Percentiles rank a stretch among this genome's conserved stretches.
Conservation (phyloP, 306 rosid genomes). For the Gastrolobium villosum region DNA sequence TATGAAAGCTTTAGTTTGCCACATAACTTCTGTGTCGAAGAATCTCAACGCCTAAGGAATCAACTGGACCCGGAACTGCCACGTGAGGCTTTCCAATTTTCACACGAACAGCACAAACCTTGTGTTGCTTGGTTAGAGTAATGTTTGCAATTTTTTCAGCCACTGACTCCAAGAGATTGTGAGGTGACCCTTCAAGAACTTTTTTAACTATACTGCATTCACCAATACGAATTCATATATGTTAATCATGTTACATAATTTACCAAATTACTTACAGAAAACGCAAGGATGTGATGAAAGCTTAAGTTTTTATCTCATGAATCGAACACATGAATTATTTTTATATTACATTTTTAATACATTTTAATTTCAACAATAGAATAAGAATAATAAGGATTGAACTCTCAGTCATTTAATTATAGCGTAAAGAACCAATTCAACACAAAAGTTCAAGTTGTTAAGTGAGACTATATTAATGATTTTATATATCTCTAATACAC, state of each 20-base stretch:
- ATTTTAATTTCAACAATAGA: too few species aligned
- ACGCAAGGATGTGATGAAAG: neutral
- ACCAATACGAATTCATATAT: slow-evolving; percentile 25
- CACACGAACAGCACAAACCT: slow-evolving; percentile 81
- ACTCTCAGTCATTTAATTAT: too few species aligned
- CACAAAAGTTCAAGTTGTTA: too few species aligned
- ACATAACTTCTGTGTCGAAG: slow-evolving; percentile 56
- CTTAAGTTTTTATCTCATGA: too few species aligned
- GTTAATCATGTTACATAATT: neutral
- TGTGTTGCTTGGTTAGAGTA: slow-evolving; percentile 54
- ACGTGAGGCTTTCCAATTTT: slow-evolving; percentile 91
- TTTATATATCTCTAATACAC: too few species aligned
- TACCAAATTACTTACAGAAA: neutral
- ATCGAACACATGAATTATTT: too few species aligned
- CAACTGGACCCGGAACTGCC: slow-evolving; percentile 77
- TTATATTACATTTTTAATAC: too few species aligned
- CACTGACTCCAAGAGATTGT: slow-evolving; percentile 81
- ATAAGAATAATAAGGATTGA: too few species aligned
- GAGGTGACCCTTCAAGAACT: slow-evolving; percentile 75
- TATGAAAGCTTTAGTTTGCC: slow-evolving; percentile 32
- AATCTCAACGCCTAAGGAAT: slow-evolving; percentile 85
- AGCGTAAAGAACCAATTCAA: too few species aligned
- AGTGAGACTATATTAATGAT: too few species aligned
- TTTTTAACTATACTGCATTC: slow-evolving; percentile 73
- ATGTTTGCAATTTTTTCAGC: slow-evolving; percentile 74